Base-by-base conservation (phyloP, 441 rosid genomes). In the Macaranga tanarius region DNA sequence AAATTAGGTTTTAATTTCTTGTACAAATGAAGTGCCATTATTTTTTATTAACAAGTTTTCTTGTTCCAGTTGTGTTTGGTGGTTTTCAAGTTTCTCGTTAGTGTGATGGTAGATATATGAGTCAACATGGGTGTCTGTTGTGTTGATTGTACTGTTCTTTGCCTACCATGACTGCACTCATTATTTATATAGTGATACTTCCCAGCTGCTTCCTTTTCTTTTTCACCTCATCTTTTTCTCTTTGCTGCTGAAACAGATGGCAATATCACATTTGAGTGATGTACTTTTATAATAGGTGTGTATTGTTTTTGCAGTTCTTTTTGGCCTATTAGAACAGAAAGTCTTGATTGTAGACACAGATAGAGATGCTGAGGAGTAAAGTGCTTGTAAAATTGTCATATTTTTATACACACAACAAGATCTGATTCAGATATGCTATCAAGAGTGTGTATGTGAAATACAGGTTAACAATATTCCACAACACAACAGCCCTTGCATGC, bases 111-210 rank as follows among this genome's bases (percentile, higher is more conserved):
- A 57, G 62, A 52, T 51, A 50, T 15, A 62, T 26, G 52, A 60
- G 22, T 77, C 71, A 72, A 74, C 8, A 26, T 71, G 66, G 71
- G 50, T 23, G 44, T 62, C 13, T 55, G 16, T 40, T 38, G 58
- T 58, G 40, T 69, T 70, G 48, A 61, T 74, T 79, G 73, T 42
- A 19, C 8, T 59, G 20, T 28, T 34, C 20, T 28, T 8, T 8
- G 31, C 57, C 73, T 70, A 70, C 40, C 56, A 62, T 62, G 72
- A 71, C 38, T 2, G 74, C 52, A 54, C 63, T 20, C 55, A 22
- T 34, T 42, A 50, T 26, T 48, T 42, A 25, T 40, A 44, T 4
- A 16, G 11, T 1, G 71, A 56, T 54, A 6, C 45, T 56, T 73
- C 64, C 4, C 17, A 28, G 28, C 20, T 54, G 15, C 70, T 52